Evolutionary conservation across 345 rosid species (phyloP).

Genomic region (Citrus sinensis): DVS_A1.0 CM039167.1:4180501-4181000

Average conservation of each 20-base stretch:
- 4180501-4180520: not conserved
- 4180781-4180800: conserved; percentile 41
- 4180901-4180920: not conserved
- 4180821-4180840: conserved; percentile 53
- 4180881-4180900: not conserved
- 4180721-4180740: conserved; percentile 20
- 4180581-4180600: not conserved
- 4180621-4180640: conserved; percentile 53
- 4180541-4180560: not conserved
- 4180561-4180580: not conserved
- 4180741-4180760: conserved; percentile 21
- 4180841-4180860: conserved; percentile 18
- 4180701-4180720: conserved; percentile 43
- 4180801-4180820: conserved; percentile 43
- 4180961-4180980: conserved; percentile 1
- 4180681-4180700: conserved; percentile 54
- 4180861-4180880: conserved; percentile 1
- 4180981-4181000: not conserved
- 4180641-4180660: conserved; percentile 41
- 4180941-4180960: not conserved
- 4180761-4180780: conserved; percentile 28
- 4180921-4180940: conserved; percentile 13
- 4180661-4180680: conserved; percentile 44
- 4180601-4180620: not conserved
- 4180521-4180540: not conserved